phyloP scores from a whole-genome alignment of 1,139 yeast species.

The Candida sp. region DNA sequence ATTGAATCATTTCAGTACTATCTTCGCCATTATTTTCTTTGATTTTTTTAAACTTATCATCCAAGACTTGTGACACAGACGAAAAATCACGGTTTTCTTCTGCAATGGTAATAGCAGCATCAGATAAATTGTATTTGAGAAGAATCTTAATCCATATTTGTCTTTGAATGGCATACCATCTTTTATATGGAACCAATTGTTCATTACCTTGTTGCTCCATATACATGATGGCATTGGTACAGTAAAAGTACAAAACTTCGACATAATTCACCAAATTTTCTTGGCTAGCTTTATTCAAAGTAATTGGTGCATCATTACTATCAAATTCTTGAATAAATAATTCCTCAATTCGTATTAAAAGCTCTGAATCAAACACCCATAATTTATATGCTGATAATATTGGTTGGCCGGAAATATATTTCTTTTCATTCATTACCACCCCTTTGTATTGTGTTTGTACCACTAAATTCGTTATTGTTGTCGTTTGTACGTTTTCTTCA shows the following conservation, averaged over 20 bases:
- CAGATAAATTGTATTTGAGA: slow-evolving; percentile 41
- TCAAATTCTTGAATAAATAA: slow-evolving; percentile 21
- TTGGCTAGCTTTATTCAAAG: slow-evolving; percentile 13
- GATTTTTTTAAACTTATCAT: slow-evolving; percentile 44
- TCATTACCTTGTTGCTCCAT: slow-evolving; percentile 20
- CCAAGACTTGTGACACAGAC: slow-evolving; percentile 63
- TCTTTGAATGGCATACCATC: slow-evolving; percentile 33
- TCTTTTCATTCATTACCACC: slow-evolving; percentile 41
- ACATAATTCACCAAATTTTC: slow-evolving; percentile 21
- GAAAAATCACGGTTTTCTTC: slow-evolving; percentile 66
- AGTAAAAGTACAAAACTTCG: slow-evolving; percentile 35
- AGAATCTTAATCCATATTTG: slow-evolving; percentile 54
- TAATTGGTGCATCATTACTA: slow-evolving; percentile 8
- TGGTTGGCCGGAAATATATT: slow-evolving; percentile 21
- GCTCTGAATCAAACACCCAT: slow-evolving; percentile 40
- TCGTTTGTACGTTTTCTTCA: slow-evolving; percentile 18
- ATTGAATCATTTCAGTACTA: slow-evolving; percentile 10
- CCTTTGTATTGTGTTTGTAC: slow-evolving; percentile 38
- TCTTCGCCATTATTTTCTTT: slow-evolving; percentile 18
- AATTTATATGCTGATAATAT: slow-evolving; percentile 18
- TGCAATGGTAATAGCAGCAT: slow-evolving; percentile 60
- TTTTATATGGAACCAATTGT: slow-evolving; percentile 25
- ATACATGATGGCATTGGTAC: slow-evolving; percentile 32
- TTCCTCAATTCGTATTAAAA: slow-evolving; percentile 31
- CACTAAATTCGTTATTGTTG: slow-evolving; percentile 26